Evolutionary conservation across 345 rosid species (phyloP).

Genomic region (Linum tenue): DNA sequence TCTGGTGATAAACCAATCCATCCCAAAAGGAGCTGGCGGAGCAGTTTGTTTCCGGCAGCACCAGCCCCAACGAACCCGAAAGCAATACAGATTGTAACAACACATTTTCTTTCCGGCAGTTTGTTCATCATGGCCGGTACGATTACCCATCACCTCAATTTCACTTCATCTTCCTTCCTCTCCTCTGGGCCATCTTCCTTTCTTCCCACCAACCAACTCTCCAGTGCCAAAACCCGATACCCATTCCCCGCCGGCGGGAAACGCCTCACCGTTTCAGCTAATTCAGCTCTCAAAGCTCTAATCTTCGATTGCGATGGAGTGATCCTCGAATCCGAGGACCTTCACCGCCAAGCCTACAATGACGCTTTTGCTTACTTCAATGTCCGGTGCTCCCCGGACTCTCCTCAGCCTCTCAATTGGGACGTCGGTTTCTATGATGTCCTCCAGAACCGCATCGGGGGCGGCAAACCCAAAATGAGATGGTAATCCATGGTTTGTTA

Average conservation of each 20-base stretch:
- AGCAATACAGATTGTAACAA: neutral
- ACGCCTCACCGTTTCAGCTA: constrained; percentile 24
- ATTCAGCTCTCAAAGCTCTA: constrained; percentile 58
- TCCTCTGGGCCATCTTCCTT: neutral
- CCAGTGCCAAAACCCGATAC: neutral
- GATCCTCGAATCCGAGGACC: constrained; percentile 79
- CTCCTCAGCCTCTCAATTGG: constrained; percentile 55
- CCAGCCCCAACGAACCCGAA: too few relatives aligned
- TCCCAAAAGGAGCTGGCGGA: too few relatives aligned
- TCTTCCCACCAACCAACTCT: neutral
- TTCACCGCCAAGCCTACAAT: constrained; percentile 91
- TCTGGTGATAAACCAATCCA: too few relatives aligned
- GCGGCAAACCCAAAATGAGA: constrained; percentile 97
- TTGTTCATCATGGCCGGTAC: constrained; percentile 11
- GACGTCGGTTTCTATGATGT: constrained; percentile 60
- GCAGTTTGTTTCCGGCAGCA: too few relatives aligned
- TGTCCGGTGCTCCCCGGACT: constrained; percentile 45
- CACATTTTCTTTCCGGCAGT: neutral
- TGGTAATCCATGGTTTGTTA: constrained; percentile 30
- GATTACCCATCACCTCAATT: constrained; percentile 1
- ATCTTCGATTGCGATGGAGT: constrained; percentile 95
- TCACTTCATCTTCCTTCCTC: constrained; percentile 2
- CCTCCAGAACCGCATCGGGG: constrained; percentile 79
- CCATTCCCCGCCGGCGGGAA: neutral
- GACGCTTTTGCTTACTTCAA: constrained; percentile 81